phyloP scores from a whole-genome alignment of 768 basidiomycete species.

The Floccularia luteovirens region DNA sequence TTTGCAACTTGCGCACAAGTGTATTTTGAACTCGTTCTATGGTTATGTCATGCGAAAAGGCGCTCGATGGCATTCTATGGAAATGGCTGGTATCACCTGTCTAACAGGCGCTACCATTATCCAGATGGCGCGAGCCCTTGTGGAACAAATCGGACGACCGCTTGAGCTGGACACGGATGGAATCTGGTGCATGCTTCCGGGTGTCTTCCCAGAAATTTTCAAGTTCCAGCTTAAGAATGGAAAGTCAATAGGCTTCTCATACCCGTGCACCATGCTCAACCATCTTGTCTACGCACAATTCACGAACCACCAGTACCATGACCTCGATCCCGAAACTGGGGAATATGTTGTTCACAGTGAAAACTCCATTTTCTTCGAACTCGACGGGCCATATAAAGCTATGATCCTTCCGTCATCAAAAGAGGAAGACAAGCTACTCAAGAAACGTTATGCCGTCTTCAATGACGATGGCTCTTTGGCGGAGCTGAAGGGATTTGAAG shows the following conservation, averaged over 20 bases:
- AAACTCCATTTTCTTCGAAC: conserved; percentile 99
- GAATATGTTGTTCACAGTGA: conserved; percentile 85
- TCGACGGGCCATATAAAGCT: conserved; percentile 96
- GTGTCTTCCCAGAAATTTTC: conserved; percentile 97
- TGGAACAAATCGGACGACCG: conserved; percentile 96
- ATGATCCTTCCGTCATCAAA: conserved; percentile 99
- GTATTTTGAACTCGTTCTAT: conserved; percentile 99
- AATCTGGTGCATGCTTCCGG: conserved; percentile 99
- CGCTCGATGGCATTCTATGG: conserved; percentile 99
- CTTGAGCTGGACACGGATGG: conserved; percentile 98
- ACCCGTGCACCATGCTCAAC: conserved; percentile 99
- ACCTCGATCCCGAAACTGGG: conserved; percentile 78
- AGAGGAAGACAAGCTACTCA: conserved; percentile 96
- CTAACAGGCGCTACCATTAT: conserved; percentile 97
- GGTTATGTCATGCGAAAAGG: conserved; percentile 99
- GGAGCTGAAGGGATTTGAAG: conserved; percentile 97
- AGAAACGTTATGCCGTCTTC: conserved; percentile 99
- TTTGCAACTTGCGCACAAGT: conserved; percentile 97
- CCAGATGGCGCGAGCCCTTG: conserved; percentile 95
- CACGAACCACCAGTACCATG: conserved; percentile 97
- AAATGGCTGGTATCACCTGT: conserved; percentile 99
- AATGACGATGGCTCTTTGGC: conserved; percentile 97
- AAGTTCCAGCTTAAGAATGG: conserved; percentile 85
- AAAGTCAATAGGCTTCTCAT: conserved; percentile 85
- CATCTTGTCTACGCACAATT: conserved; percentile 93